Conservation (phyloP, 345 rosid species). For the Aurinia saxatilis region DNA sequence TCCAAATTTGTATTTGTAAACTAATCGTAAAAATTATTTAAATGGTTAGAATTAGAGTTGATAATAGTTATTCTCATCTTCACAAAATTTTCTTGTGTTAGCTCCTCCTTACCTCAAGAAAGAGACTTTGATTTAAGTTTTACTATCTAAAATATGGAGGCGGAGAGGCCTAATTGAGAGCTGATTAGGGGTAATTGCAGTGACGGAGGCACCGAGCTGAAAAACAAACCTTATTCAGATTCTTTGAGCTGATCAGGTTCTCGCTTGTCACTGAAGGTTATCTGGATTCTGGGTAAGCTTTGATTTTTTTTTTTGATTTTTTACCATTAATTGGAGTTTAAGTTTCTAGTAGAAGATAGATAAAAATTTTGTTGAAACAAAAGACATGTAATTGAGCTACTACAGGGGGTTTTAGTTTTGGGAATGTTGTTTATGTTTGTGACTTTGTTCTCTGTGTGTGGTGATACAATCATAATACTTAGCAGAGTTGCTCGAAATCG, state of each 20-base stretch:
- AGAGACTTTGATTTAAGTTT: neutral
- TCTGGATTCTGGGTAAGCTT: slow-evolving; percentile 19
- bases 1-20: too few relatives aligned
- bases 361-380: too few relatives aligned
- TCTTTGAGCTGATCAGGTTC: neutral
- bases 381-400: too few relatives aligned
- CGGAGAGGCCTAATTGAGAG: too few relatives aligned
- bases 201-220: too few relatives aligned
- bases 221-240: too few relatives aligned
- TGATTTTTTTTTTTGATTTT: neutral
- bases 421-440: too few relatives aligned
- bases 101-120: neutral
- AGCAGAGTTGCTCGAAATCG: slow-evolving; percentile 12
- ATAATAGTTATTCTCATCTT: slow-evolving; percentile 7
- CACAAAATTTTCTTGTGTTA: slow-evolving; percentile 7
- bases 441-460: too few relatives aligned
- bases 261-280: neutral
- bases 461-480: too few relatives aligned
- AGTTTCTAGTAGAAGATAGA: neutral
- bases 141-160: neutral
- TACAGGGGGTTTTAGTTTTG: neutral
- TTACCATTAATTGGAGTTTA: neutral
- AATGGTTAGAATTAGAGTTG: slow-evolving; percentile 3
- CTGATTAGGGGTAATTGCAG: neutral
- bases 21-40: neutral